Percentiles rank a stretch among this genome's conserved stretches.
Evolutionary conservation across 495 filamentous ascomycete species (phyloP).

Genomic region (Cercophora samala): DNA sequence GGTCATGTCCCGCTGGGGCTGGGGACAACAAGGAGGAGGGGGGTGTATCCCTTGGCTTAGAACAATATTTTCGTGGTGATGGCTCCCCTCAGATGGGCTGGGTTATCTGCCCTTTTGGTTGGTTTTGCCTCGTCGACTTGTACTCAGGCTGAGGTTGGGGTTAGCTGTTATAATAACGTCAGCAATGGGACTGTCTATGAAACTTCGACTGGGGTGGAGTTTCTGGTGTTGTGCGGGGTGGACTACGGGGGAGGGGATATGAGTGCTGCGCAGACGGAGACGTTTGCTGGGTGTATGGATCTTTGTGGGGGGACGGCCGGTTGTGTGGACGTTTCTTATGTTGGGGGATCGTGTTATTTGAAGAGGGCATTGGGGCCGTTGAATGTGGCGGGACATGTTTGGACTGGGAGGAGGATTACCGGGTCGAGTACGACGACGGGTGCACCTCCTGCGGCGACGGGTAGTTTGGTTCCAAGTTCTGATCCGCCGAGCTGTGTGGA

Average conservation of each 20-base stretch:
- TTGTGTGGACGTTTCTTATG: constrained; percentile 14
- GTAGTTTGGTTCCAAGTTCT: neutral
- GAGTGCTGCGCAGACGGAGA: neutral
- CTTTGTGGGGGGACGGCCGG: constrained; percentile 1
- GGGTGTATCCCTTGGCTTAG: neutral
- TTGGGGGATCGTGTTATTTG: constrained; percentile 8
- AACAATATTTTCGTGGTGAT: neutral
- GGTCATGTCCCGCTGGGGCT: neutral
- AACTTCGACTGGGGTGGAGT: constrained; percentile 4
- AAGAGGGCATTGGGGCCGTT: neutral
- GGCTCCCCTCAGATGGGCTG: neutral
- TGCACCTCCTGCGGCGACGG: neutral
- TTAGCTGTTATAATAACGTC: neutral
- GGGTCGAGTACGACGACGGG: neutral
- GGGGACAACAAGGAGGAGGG: neutral
- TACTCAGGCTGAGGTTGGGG: neutral
- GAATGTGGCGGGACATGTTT: neutral
- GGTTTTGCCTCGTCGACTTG: neutral
- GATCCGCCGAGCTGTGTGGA: neutral
- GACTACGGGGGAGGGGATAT: constrained; percentile 10
- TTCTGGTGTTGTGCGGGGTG: constrained; percentile 5
- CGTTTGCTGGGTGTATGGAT: constrained; percentile 14
- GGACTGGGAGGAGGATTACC: neutral
- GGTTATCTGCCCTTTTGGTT: neutral
- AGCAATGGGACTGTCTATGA: constrained; percentile 7